phyloP scores from a whole-genome alignment of 2,329 filamentous ascomycete genomes.

The Onygenales sp. region DNA sequence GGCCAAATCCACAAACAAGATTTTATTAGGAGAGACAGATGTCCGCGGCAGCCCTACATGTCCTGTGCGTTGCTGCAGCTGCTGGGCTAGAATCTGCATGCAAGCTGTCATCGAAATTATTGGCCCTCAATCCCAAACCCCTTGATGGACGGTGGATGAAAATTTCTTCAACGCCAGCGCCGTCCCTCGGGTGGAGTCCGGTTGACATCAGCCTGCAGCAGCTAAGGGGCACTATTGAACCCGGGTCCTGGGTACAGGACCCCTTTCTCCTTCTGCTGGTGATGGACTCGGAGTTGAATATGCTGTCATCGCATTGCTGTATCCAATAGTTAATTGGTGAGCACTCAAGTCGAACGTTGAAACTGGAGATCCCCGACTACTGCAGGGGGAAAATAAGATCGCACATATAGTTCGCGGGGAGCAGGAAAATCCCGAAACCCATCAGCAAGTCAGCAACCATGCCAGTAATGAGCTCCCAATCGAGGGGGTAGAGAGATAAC shows the following conservation, averaged over 20 bases:
- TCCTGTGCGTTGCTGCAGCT: neutral
- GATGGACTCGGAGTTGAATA: neutral
- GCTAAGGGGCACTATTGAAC: slow-evolving; percentile 1
- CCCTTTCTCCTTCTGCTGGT: neutral
- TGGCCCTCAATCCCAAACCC: neutral
- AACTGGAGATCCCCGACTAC: neutral
- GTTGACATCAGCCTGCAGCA: slow-evolving; percentile 1
- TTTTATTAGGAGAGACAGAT: neutral
- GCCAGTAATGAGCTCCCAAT: neutral
- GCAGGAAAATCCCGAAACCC: neutral
- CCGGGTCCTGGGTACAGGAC: neutral
- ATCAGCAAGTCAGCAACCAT: neutral
- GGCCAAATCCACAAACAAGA: neutral
- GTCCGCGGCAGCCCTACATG: neutral
- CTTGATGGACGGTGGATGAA: neutral
- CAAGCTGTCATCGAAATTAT: neutral
- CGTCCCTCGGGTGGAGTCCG: neutral
- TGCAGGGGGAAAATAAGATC: neutral
- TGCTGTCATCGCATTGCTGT: neutral
- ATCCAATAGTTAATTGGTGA: no score
- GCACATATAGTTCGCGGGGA: neutral
- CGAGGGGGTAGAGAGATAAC: no score
- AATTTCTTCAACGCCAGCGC: neutral
- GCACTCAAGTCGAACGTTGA: neutral
- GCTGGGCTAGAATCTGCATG: neutral